These are phyloP conservation scores for Kalmusia sp. DNA, from an alignment of 2,329 filamentous ascomycete genomes.

Conservation along the genomic window DNA sequence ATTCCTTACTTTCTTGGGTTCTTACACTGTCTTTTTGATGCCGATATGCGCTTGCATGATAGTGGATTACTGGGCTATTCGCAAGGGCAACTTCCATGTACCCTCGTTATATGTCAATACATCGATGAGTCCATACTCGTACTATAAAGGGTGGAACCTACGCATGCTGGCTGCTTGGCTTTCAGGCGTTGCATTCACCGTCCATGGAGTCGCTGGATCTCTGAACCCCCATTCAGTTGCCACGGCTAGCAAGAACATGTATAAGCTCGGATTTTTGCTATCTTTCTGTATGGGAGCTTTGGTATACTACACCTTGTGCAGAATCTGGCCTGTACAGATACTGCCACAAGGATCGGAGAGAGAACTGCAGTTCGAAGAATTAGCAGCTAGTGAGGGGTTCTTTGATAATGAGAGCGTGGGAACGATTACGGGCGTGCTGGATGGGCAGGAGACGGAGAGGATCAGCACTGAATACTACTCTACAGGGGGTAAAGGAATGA, in stretches of 20 bases:
- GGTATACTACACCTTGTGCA: slow-evolving; percentile 16
- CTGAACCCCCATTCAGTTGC: slow-evolving; percentile 21
- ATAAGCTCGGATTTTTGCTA: slow-evolving; percentile 25
- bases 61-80: slow-evolving; percentile 24
- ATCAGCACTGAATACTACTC: slow-evolving; percentile 1
- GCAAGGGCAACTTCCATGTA: slow-evolving; percentile 28
- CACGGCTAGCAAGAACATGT: slow-evolving; percentile 25
- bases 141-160: slow-evolving; percentile 29
- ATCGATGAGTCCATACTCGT: slow-evolving; percentile 20
- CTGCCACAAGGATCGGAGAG: slow-evolving; percentile 16
- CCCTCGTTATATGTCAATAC: slow-evolving; percentile 21
- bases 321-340: neutral
- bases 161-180: slow-evolving; percentile 27
- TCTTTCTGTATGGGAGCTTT: slow-evolving; percentile 21
- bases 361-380: slow-evolving; percentile 19
- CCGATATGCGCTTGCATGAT: slow-evolving; percentile 30
- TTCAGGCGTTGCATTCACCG: slow-evolving; percentile 25
- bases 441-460: slow-evolving; percentile 19
- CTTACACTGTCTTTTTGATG: slow-evolving; percentile 14
- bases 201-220: slow-evolving; percentile 25
- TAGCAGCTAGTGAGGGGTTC: slow-evolving; percentile 24
- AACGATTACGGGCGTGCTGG: slow-evolving; percentile 21
- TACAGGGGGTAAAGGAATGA: neutral
- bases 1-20: slow-evolving; percentile 2
- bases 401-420: slow-evolving; percentile 21